Percentiles rank a stretch among this genome's conserved stretches.
Conservation (phyloP, 352 stramenopile species). For the Pythium pyrilobum region DNA sequence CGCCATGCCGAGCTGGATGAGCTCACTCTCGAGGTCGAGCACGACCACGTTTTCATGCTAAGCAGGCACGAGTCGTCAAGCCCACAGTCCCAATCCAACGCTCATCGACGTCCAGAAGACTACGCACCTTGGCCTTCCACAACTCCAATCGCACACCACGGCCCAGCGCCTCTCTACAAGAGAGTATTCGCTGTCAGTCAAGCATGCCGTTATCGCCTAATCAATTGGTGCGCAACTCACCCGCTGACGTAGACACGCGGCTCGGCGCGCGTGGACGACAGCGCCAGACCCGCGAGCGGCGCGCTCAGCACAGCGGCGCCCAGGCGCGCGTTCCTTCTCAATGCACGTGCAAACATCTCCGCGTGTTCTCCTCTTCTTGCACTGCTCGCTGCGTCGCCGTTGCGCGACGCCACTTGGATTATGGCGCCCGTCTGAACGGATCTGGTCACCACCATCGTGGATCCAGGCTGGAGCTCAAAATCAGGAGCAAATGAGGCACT, state of each 20-base stretch:
- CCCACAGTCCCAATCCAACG: background rate
- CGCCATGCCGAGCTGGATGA: constrained; percentile 80
- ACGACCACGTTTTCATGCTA: constrained; percentile 86
- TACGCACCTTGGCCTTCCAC: constrained; percentile 78
- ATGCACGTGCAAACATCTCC: constrained; percentile 19
- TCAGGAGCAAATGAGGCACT: background rate
- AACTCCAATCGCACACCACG: constrained; percentile 75
- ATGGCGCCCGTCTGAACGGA: constrained; percentile 12
- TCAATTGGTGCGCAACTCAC: too few relatives aligned
- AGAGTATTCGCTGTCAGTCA: background rate
- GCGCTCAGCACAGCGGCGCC: constrained; percentile 31
- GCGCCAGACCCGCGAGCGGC: constrained; percentile 22
- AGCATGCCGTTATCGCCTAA: too few relatives aligned
- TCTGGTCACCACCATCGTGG: background rate
- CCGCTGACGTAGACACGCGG: constrained; percentile 67
- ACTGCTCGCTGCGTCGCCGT: too few relatives aligned
- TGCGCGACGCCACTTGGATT: background rate
- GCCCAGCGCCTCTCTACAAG: constrained; percentile 60
- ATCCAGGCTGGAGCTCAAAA: too few relatives aligned
- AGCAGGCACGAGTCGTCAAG: background rate
- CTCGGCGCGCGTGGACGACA: constrained; percentile 29
- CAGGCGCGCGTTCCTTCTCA: constrained; percentile 12
- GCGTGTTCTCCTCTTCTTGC: background rate
- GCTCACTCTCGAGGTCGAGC: constrained; percentile 77
- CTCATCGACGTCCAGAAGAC: background rate